Percentiles rank a stretch among this genome's conserved stretches.
Evolutionary conservation across 2,329 filamentous ascomycete genomes (phyloP).

Genomic region (Talaromyces albobiverticillius): DNA sequence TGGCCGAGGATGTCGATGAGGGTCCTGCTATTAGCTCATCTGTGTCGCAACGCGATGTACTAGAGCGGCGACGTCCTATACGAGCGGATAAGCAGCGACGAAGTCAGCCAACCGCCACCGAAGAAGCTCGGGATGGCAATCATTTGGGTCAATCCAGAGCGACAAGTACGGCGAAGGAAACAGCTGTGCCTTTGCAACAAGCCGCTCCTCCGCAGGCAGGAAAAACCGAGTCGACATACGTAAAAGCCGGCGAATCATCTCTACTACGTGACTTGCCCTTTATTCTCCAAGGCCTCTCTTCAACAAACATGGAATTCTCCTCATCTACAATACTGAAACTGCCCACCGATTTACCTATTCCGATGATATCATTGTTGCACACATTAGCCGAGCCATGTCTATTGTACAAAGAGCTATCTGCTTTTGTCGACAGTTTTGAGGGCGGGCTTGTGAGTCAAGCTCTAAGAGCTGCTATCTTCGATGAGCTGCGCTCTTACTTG

Average conservation of each 20-base stretch:
- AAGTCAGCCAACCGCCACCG: conserved; percentile 17
- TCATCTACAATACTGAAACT: conserved; percentile 69
- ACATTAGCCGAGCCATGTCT: conserved; percentile 89
- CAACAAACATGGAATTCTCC: conserved; percentile 75
- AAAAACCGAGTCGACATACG: no score
- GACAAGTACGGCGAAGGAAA: conserved; percentile 22
- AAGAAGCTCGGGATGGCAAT: conserved; percentile 19
- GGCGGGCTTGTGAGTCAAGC: conserved; percentile 89
- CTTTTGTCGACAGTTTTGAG: conserved; percentile 77
- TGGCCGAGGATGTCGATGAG: conserved; percentile 29
- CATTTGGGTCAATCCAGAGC: conserved; percentile 10
- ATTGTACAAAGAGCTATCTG: conserved; percentile 76
- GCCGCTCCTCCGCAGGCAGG: conserved; percentile 16
- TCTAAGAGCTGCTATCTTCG: conserved; percentile 77
- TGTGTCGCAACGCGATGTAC: conserved; percentile 33
- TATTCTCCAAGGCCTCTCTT: conserved; percentile 87
- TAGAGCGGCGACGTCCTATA: conserved; percentile 26
- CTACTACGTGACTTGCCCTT: conserved; percentile 82
- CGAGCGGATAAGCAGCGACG: conserved; percentile 22
- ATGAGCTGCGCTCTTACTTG: conserved; percentile 84
- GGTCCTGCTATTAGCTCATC: conserved; percentile 41
- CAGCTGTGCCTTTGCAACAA: conserved; percentile 18
- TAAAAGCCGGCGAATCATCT: conserved; percentile 62
- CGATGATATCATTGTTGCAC: conserved; percentile 82
- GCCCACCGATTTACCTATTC: conserved; percentile 74